These are phyloP conservation scores for Leccinum variabile DNA, from an alignment of 1,284 basidiomycete species.

Conservation along the genomic window DNA sequence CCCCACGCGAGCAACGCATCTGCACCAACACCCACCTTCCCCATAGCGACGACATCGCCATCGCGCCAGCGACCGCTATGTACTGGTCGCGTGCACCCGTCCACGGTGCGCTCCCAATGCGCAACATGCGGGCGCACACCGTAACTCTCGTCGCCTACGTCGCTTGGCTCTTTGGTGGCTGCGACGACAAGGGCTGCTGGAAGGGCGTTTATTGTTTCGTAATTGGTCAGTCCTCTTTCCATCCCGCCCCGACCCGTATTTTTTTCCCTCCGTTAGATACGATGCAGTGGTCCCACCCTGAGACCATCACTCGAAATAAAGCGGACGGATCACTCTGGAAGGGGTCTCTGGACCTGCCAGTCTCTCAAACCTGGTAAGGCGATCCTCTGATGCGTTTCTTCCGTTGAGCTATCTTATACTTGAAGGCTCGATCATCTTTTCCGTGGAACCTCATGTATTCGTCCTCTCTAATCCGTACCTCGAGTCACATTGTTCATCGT, in stretches of 20 bases:
- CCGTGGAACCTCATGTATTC: no score
- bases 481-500: no score
- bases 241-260: neutral
- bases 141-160: constrained; percentile 80
- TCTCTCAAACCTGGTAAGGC: constrained; percentile 41
- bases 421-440: no score
- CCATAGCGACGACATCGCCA: constrained; percentile 54
- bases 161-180: constrained; percentile 89
- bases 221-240: constrained; percentile 54
- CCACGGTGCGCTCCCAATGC: constrained; percentile 72
- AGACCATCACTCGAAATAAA: constrained; percentile 46
- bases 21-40: constrained; percentile 53
- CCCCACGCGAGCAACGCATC: constrained; percentile 32
- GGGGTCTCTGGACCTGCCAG: constrained; percentile 42
- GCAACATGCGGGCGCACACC: constrained; percentile 81
- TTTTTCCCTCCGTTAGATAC: constrained; percentile 56
- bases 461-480: no score
- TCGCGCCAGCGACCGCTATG: constrained; percentile 64
- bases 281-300: constrained; percentile 84
- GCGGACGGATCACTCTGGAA: constrained; percentile 33
- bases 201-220: constrained; percentile 82
- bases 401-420: neutral
- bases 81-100: constrained; percentile 87
- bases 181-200: constrained; percentile 77
- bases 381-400: neutral